Evolutionary conservation across 1,139 yeast species (phyloP).

Genomic region (Pneumocystis jirovecii): DNA sequence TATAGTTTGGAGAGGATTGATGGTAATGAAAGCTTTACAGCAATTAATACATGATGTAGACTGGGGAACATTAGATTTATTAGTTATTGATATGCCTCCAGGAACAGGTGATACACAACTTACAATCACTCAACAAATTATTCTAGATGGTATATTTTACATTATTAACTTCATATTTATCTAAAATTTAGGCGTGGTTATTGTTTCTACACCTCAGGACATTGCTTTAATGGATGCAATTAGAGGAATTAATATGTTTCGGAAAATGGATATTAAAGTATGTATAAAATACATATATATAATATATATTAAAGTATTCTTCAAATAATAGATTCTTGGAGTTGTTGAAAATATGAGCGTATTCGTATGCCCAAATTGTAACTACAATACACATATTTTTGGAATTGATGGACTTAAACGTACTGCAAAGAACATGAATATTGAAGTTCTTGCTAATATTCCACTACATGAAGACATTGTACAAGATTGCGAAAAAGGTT

Average conservation of each 20-base stretch:
- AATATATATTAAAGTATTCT: slow-evolving; percentile 17
- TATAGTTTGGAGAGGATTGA: slow-evolving; percentile 73
- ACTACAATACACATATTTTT: slow-evolving; percentile 59
- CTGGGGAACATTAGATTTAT: slow-evolving; percentile 54
- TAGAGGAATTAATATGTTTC: slow-evolving; percentile 67
- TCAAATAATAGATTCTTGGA: slow-evolving; percentile 27
- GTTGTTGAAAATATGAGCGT: slow-evolving; percentile 75
- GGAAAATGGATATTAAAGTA: slow-evolving; percentile 58
- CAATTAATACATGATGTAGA: slow-evolving; percentile 68
- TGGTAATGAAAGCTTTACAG: slow-evolving; percentile 78
- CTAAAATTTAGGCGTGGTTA: slow-evolving; percentile 32
- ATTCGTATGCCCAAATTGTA: slow-evolving; percentile 60
- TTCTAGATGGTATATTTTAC: slow-evolving; percentile 39
- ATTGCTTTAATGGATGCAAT: slow-evolving; percentile 70
- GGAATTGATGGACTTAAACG: slow-evolving; percentile 50
- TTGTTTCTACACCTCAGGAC: slow-evolving; percentile 80
- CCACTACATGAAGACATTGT: slow-evolving; percentile 57
- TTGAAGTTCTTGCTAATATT: slow-evolving; percentile 47
- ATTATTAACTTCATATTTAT: neutral
- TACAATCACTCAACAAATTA: slow-evolving; percentile 63
- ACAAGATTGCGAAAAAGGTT: slow-evolving; percentile 45
- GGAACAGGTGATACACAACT: slow-evolving; percentile 86
- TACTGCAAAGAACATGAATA: slow-evolving; percentile 39
- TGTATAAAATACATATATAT: neutral
- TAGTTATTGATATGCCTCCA: slow-evolving; percentile 78